Evolutionary conservation across 257 asterid species (phyloP).

Genomic region (Fraxinus americana): DNA sequence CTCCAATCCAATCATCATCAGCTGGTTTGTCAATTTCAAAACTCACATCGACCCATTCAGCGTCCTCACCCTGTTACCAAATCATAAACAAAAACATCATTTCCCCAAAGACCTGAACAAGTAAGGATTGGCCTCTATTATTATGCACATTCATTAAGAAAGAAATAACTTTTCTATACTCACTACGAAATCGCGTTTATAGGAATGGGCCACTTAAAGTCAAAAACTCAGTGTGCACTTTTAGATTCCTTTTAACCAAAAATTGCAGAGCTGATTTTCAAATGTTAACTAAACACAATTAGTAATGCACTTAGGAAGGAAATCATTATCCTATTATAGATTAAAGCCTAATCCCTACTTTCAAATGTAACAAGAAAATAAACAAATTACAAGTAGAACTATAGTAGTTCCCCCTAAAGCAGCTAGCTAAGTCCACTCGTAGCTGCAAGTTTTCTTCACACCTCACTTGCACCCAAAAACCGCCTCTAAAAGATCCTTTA

Average conservation of each 20-base stretch:
- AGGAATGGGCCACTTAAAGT: background rate
- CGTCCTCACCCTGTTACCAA: slow-evolving; percentile 69
- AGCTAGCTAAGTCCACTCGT: background rate
- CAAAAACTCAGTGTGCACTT: background rate
- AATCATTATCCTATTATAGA: background rate
- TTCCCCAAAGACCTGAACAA: background rate
- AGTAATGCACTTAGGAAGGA: background rate
- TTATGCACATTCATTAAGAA: background rate
- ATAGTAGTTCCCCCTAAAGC: background rate
- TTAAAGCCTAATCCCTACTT: background rate
- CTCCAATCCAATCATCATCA: slow-evolving; percentile 84
- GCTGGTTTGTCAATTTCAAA: slow-evolving; percentile 58
- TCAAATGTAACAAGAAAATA: background rate
- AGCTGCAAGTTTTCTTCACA: background rate
- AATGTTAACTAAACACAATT: background rate
- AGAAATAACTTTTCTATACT: background rate
- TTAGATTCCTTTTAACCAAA: background rate
- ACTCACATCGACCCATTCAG: slow-evolving; percentile 59
- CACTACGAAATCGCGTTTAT: background rate
- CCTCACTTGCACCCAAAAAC: background rate
- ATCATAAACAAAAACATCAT: background rate
- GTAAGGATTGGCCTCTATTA: background rate
- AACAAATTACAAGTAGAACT: background rate
- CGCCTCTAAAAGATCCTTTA: background rate
- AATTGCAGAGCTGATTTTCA: background rate